phyloP scores from a whole-genome alignment of 805 yeast genomes.

The Wickerhamomyces xylosicus region DNA sequence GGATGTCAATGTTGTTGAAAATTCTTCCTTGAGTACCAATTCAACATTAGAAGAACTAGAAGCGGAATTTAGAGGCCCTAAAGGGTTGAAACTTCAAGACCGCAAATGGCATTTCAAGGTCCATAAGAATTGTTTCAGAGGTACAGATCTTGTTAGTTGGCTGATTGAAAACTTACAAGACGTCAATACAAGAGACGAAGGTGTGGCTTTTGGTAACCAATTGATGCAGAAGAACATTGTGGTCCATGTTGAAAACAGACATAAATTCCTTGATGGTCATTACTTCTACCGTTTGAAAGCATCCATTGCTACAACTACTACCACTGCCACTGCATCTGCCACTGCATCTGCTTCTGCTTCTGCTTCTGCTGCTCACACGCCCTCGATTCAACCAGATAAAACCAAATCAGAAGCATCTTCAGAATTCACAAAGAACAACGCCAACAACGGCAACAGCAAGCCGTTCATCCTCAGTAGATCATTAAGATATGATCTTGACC shows the following conservation, averaged over 20 bases:
- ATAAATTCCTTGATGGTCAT: constrained; percentile 84
- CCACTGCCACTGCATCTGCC: no score
- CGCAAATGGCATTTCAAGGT: constrained; percentile 86
- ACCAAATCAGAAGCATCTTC: constrained; percentile 4
- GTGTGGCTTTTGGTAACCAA: constrained; percentile 67
- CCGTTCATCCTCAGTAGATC: constrained; percentile 55
- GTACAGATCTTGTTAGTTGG: constrained; percentile 84
- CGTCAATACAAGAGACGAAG: constrained; percentile 74
- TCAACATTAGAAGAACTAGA: constrained; percentile 47
- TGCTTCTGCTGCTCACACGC: no score
- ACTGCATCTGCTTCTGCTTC: not conserved
- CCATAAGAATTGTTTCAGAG: constrained; percentile 71
- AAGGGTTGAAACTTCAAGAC: constrained; percentile 61
- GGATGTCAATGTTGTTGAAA: constrained; percentile 18
- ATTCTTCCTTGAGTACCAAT: constrained; percentile 30
- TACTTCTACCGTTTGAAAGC: constrained; percentile 50
- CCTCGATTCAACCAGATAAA: constrained; percentile 8
- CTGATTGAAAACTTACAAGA: constrained; percentile 68
- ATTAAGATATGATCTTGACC: constrained; percentile 67
- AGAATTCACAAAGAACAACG: not conserved
- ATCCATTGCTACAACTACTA: constrained; percentile 2
- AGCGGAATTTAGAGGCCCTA: constrained; percentile 51
- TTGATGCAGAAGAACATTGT: constrained; percentile 66
- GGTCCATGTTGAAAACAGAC: constrained; percentile 75
- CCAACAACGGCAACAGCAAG: no score